Evolutionary conservation across 345 rosid species (phyloP).

Genomic region (Triadica sebifera): DNA sequence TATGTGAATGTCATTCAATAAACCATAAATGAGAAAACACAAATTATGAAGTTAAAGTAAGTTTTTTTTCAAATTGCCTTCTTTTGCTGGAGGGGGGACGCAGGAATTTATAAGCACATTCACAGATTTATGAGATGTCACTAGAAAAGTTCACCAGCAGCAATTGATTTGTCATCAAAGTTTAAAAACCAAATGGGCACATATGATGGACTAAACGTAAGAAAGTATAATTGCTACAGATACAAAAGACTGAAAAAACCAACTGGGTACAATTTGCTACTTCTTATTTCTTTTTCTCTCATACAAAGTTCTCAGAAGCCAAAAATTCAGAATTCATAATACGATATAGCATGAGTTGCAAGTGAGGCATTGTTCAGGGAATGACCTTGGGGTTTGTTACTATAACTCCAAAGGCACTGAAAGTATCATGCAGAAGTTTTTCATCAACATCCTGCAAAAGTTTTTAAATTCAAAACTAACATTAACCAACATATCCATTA

Average conservation of each 20-base stretch:
- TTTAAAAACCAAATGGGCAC: not conserved
- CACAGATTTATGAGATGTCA: not conserved
- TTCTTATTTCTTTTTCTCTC: not conserved
- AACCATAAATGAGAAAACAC: not conserved
- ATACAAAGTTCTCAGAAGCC: not conserved
- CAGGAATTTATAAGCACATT: not conserved
- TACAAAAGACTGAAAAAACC: not conserved
- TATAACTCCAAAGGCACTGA: constrained; percentile 96
- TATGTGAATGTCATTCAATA: too few species aligned
- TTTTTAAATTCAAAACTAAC: not conserved
- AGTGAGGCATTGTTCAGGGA: not conserved
- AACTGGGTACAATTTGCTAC: not conserved
- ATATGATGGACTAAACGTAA: not conserved
- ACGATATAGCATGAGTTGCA: not conserved
- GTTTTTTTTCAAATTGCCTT: not conserved
- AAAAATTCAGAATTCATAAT: not conserved
- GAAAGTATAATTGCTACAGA: not conserved
- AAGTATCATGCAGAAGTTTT: constrained; percentile 92
- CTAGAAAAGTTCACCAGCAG: not conserved
- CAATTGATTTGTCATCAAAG: not conserved
- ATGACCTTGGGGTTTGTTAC: constrained; percentile 95
- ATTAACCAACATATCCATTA: not conserved
- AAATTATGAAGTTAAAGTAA: not conserved
- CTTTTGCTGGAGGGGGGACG: not conserved
- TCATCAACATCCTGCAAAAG: constrained; percentile 91